Percentiles rank a stretch among this genome's conserved stretches.
Evolutionary conservation across 371 early-diverging fungal species (phyloP).

Genomic region (Mortierella sp.): DNA sequence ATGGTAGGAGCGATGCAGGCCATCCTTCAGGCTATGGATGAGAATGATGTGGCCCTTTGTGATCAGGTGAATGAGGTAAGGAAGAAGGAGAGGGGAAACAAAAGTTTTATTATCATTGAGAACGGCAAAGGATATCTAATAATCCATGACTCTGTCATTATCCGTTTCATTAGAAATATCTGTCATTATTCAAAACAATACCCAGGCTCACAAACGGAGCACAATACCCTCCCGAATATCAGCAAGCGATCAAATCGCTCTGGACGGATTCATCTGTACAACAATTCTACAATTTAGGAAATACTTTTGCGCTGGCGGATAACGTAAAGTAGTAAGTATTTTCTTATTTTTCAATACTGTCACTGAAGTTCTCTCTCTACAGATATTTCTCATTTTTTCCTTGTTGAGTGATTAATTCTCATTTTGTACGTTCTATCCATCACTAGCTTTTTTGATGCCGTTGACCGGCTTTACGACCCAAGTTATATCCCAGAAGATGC

Average conservation of each 20-base stretch:
- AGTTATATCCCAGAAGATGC: constrained; percentile 90
- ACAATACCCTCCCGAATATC: constrained; percentile 42
- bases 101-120: neutral
- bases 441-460: constrained; percentile 88
- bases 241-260: constrained; percentile 28
- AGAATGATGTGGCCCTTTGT: constrained; percentile 73
- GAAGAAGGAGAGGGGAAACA: neutral
- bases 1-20: constrained; percentile 91
- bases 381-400: neutral
- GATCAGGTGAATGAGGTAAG: constrained; percentile 70
- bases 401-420: neutral
- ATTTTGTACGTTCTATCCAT: constrained; percentile 42
- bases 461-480: constrained; percentile 82
- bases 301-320: constrained; percentile 44
- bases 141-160: neutral
- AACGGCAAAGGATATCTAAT: neutral
- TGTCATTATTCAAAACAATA: constrained; percentile 19
- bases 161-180: constrained; percentile 25
- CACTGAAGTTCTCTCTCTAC: too few relatives aligned
- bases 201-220: constrained; percentile 25
- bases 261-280: constrained; percentile 42
- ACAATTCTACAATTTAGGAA: constrained; percentile 33
- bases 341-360: neutral
- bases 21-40: constrained; percentile 90
- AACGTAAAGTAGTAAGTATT: constrained; percentile 49